A percentile compares a stretch with the other conserved stretches of the same genome.
phyloP scores from a whole-genome alignment of 495 filamentous ascomycete genomes.

The Xylaria longipes region DNA sequence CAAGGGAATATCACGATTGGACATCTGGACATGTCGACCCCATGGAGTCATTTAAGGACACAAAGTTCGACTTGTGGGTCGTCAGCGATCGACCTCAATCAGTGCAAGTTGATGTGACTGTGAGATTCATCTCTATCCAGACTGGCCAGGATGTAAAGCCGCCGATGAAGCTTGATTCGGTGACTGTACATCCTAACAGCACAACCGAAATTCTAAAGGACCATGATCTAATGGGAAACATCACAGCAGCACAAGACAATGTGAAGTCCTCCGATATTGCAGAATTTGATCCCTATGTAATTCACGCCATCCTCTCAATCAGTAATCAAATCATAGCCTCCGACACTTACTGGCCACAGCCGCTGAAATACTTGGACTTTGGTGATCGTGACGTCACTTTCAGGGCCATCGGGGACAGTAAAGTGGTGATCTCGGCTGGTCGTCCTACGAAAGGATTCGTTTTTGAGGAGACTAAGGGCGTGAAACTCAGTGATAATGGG shows the following conservation, averaged over 20 bases:
- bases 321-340: constrained; percentile 59
- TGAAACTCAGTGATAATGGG: constrained; percentile 54
- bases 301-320: constrained; percentile 56
- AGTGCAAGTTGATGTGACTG: constrained; percentile 56
- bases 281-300: constrained; percentile 50
- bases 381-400: constrained; percentile 43
- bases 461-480: constrained; percentile 49
- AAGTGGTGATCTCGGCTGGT: constrained; percentile 41
- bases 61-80: constrained; percentile 73
- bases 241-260: constrained; percentile 17
- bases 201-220: constrained; percentile 66
- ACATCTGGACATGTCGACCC: constrained; percentile 60
- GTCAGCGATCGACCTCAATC: constrained; percentile 59
- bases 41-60: constrained; percentile 50
- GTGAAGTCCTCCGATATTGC: constrained; percentile 45
- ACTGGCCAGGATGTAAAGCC: constrained; percentile 62
- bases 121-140: constrained; percentile 69
- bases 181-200: constrained; percentile 65
- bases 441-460: constrained; percentile 58
- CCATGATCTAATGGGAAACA: constrained; percentile 27
- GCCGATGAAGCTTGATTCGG: constrained; percentile 50
- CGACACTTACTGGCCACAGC: constrained; percentile 80
- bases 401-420: constrained; percentile 25
- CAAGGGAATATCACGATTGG: constrained; percentile 67
- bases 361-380: constrained; percentile 79